Conservation (phyloP, 257 asterid species). For the Primulina huaijiensis region DNA sequence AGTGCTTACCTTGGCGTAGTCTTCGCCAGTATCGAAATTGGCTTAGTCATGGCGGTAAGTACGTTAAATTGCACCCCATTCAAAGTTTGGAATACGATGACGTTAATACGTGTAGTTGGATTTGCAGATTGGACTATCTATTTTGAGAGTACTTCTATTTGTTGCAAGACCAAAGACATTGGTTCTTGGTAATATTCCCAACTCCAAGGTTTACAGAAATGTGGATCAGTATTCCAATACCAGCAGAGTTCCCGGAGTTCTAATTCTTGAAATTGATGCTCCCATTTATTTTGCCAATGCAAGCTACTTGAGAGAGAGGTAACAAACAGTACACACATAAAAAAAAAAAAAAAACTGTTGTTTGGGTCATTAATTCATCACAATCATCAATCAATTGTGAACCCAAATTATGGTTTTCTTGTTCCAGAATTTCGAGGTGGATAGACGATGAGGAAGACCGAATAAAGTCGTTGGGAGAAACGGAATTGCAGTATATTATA, state of each 20-base stretch:
- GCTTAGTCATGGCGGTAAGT: conserved; percentile 73
- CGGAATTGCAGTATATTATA: conserved; percentile 57
- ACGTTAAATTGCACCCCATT: neutral
- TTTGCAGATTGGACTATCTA: conserved; percentile 58
- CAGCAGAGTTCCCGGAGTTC: conserved; percentile 52
- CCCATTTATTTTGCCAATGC: conserved; percentile 87
- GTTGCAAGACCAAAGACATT: conserved; percentile 75
- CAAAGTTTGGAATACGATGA: neutral
- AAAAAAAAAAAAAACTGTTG: neutral
- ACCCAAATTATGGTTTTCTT: neutral
- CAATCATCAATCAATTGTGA: too few relatives aligned
- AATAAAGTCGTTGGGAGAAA: conserved; percentile 50
- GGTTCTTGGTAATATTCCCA: conserved; percentile 71
- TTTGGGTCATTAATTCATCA: too few relatives aligned
- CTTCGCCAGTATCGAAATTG: conserved; percentile 72
- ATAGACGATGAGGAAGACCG: conserved; percentile 84
- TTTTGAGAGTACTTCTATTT: conserved; percentile 59
- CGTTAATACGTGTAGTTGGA: neutral
- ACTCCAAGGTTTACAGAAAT: conserved; percentile 55
- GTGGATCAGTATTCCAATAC: conserved; percentile 65
- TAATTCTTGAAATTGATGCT: conserved; percentile 72
- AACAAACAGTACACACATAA: neutral
- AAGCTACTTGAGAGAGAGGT: conserved; percentile 87
- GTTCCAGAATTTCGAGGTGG: conserved; percentile 78
- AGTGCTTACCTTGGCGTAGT: conserved; percentile 79